Percentiles rank a stretch among this genome's conserved stretches.
These are phyloP conservation scores for Didymella segeticola DNA, from an alignment of 2,329 filamentous ascomycete species.

Conservation along the genomic window DNA sequence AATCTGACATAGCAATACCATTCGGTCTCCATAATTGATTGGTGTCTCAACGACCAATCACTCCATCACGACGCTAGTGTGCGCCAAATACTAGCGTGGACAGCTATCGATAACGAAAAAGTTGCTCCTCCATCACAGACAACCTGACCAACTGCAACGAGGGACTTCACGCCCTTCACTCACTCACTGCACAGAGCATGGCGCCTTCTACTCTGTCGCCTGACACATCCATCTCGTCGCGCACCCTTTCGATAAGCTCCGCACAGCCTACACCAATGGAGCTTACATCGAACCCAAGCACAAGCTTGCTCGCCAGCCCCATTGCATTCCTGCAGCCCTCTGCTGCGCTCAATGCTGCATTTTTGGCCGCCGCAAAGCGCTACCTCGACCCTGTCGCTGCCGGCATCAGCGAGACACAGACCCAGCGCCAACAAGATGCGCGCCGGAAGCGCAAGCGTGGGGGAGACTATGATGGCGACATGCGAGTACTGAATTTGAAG, in stretches of 20 bases:
- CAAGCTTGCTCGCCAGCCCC: slow-evolving; percentile 67
- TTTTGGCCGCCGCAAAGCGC: slow-evolving; percentile 77
- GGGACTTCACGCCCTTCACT: neutral
- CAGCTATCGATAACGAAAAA: slow-evolving; percentile 15
- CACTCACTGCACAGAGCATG: slow-evolving; percentile 29
- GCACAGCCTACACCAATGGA: slow-evolving; percentile 46
- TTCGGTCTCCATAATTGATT: too few relatives aligned
- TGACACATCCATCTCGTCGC: slow-evolving; percentile 49
- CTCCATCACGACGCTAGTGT: neutral
- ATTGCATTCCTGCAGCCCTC: slow-evolving; percentile 80
- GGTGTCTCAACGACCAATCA: neutral
- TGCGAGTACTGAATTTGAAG: slow-evolving; percentile 72
- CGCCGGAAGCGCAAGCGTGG: slow-evolving; percentile 80
- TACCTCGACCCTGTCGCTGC: slow-evolving; percentile 80
- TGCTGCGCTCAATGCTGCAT: slow-evolving; percentile 69
- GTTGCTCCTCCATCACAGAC: neutral
- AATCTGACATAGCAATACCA: too few relatives aligned
- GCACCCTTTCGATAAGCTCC: slow-evolving; percentile 49
- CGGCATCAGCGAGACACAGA: slow-evolving; percentile 75
- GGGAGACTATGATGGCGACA: slow-evolving; percentile 55
- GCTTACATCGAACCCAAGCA: slow-evolving; percentile 57
- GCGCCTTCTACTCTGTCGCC: slow-evolving; percentile 45
- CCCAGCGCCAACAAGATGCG: slow-evolving; percentile 68
- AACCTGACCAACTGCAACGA: neutral
- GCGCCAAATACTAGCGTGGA: neutral